Percentiles rank a stretch among this genome's conserved stretches.
Evolutionary conservation across 306 rosid species (phyloP).

Genomic region (Hippophae rhamnoides): DNA sequence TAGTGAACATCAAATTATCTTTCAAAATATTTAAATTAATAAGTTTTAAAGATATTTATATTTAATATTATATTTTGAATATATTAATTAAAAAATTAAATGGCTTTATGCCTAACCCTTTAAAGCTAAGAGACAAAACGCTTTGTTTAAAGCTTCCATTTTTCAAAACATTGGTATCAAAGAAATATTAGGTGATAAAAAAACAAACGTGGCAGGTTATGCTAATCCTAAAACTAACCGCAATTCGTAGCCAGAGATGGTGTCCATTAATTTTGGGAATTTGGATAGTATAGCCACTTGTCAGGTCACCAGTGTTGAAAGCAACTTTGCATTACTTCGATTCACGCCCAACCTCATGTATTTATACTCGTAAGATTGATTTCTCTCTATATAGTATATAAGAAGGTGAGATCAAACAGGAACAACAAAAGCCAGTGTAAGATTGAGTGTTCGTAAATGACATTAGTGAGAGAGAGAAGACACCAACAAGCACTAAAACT

Average conservation of each 20-base stretch:
- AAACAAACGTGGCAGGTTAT: slow-evolving; percentile 13
- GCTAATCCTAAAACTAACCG: slow-evolving; percentile 9
- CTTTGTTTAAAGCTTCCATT: too few species aligned
- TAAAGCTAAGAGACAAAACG: too few species aligned
- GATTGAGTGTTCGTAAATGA: slow-evolving; percentile 18
- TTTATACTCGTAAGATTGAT: neutral
- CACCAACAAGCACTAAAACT: slow-evolving; percentile 48
- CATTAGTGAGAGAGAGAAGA: slow-evolving; percentile 59
- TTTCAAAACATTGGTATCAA: neutral
- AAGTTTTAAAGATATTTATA: too few species aligned
- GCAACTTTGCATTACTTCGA: neutral
- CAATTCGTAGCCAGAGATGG: slow-evolving; percentile 1
- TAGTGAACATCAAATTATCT: too few species aligned
- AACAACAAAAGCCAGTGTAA: neutral
- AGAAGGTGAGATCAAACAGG: neutral
- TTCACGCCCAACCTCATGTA: neutral
- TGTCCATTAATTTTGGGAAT: slow-evolving; percentile 27
- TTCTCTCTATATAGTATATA: neutral
- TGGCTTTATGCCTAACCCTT: too few species aligned
- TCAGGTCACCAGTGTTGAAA: slow-evolving; percentile 1
- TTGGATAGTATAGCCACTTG: slow-evolving; percentile 21
- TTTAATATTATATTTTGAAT: too few species aligned
- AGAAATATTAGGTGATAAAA: neutral
- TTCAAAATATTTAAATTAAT: too few species aligned
- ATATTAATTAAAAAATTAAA: too few species aligned